A percentile compares a stretch with the other conserved stretches of the same genome.
phyloP scores from a whole-genome alignment of 306 rosid species.

The Neltuma alba region DNA sequence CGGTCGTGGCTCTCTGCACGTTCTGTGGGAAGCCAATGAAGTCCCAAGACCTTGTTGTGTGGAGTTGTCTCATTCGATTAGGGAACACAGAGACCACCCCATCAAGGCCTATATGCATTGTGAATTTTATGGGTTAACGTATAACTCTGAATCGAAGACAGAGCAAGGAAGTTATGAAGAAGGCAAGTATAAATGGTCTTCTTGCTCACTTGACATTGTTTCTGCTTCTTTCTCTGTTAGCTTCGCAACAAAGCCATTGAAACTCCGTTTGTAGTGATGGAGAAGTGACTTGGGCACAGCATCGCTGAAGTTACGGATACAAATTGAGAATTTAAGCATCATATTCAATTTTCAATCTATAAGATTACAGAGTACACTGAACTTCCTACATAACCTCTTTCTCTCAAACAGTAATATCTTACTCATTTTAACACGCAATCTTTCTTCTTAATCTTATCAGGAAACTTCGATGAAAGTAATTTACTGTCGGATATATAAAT shows the following conservation, averaged over 20 bases:
- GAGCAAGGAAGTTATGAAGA: background rate
- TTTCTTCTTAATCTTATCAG: background rate
- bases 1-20: constrained; percentile 16
- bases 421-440: background rate
- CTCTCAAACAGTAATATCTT: too few relatives aligned
- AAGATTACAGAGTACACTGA: too few relatives aligned
- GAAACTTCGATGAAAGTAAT: too few relatives aligned
- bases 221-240: too few relatives aligned
- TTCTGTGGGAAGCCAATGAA: constrained; percentile 53
- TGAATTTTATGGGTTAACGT: background rate
- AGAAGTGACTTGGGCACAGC: constrained; percentile 32
- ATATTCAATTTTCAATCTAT: too few relatives aligned
- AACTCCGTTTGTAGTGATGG: constrained; percentile 43
- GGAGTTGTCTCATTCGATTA: constrained; percentile 32
- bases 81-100: constrained; percentile 62
- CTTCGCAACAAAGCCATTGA: too few relatives aligned
- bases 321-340: background rate
- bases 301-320: constrained; percentile 16
- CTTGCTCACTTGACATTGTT: constrained; percentile 35
- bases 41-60: constrained; percentile 65
- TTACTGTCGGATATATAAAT: too few relatives aligned
- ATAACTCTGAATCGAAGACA: background rate
- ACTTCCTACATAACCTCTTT: background rate
- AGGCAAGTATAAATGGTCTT: background rate
- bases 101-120: constrained; percentile 39